phyloP scores from a whole-genome alignment of 306 rosid species.

The Bauhinia variegata region DNA sequence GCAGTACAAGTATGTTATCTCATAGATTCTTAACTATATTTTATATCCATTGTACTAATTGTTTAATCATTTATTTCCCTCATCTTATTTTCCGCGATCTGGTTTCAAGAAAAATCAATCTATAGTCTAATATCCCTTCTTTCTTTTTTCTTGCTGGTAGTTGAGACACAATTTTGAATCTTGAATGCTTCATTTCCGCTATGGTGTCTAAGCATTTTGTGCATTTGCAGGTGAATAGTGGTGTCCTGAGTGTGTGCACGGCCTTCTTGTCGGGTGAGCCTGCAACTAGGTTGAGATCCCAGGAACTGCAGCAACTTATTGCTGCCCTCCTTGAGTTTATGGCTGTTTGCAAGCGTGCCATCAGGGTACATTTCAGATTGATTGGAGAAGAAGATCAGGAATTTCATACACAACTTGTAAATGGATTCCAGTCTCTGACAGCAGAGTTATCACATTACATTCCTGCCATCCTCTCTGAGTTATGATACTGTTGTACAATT shows the following conservation, averaged over 20 bases:
- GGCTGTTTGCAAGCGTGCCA: slow-evolving; percentile 99
- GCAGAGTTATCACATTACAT: slow-evolving; percentile 96
- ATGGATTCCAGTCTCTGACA: slow-evolving; percentile 93
- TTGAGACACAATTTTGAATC: neutral
- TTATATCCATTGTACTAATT: neutral
- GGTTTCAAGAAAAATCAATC: neutral
- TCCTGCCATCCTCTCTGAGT: slow-evolving; percentile 94
- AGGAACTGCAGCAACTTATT: slow-evolving; percentile 95
- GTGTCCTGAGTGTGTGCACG: slow-evolving; percentile 94
- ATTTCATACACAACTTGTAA: slow-evolving; percentile 96
- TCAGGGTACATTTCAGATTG: slow-evolving; percentile 87
- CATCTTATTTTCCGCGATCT: neutral
- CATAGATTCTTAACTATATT: neutral
- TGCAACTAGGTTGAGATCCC: slow-evolving; percentile 90
- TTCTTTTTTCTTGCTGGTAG: neutral
- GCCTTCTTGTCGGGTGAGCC: slow-evolving; percentile 99
- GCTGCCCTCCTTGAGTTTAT: slow-evolving; percentile 98
- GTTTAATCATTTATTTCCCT: neutral
- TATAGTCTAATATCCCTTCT: neutral
- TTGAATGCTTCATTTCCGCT: slow-evolving; percentile 1
- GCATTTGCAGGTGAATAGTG: slow-evolving; percentile 84
- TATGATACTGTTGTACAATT: slow-evolving; percentile 49
- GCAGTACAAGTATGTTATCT: slow-evolving; percentile 79
- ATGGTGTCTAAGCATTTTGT: slow-evolving; percentile 10
- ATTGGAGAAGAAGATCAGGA: slow-evolving; percentile 99